Evolutionary conservation across 2,329 filamentous ascomycete species (phyloP).

Genomic region (Xylariaceae sp.): DNA sequence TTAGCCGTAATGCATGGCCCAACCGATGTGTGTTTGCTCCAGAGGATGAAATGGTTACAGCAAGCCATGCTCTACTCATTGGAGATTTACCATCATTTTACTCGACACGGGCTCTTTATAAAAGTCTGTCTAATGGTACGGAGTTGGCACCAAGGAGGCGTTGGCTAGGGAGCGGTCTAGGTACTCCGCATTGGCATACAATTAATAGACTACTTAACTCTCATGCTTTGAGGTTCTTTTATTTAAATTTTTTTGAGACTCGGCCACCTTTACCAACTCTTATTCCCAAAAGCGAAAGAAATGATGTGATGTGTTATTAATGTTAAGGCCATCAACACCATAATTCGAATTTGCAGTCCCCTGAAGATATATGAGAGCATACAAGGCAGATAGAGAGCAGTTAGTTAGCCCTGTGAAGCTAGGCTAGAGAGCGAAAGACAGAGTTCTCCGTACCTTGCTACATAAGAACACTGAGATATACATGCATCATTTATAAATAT

Average conservation of each 20-base stretch:
- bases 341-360: too few relatives aligned
- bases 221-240: neutral
- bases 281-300: neutral
- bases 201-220: constrained; percentile 21
- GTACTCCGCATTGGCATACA: constrained; percentile 16
- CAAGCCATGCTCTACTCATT: neutral
- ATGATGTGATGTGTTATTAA: neutral
- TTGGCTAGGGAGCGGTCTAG: constrained; percentile 17
- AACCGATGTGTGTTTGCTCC: neutral
- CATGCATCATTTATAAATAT: too few relatives aligned
- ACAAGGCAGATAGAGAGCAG: too few relatives aligned
- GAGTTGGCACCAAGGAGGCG: constrained; percentile 22
- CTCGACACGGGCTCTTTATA: constrained; percentile 7
- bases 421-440: too few relatives aligned
- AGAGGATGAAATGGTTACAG: neutral
- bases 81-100: neutral
- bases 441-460: too few relatives aligned
- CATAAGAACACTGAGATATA: too few relatives aligned
- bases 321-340: too few relatives aligned
- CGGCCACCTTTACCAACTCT: too few relatives aligned
- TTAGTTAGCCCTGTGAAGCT: too few relatives aligned
- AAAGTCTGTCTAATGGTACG: constrained; percentile 27
- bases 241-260: too few relatives aligned
- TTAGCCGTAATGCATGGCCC: neutral
- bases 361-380: too few relatives aligned